phyloP scores from a whole-genome alignment of 2,329 filamentous ascomycete species.

The Penicillium sp. region DNA sequence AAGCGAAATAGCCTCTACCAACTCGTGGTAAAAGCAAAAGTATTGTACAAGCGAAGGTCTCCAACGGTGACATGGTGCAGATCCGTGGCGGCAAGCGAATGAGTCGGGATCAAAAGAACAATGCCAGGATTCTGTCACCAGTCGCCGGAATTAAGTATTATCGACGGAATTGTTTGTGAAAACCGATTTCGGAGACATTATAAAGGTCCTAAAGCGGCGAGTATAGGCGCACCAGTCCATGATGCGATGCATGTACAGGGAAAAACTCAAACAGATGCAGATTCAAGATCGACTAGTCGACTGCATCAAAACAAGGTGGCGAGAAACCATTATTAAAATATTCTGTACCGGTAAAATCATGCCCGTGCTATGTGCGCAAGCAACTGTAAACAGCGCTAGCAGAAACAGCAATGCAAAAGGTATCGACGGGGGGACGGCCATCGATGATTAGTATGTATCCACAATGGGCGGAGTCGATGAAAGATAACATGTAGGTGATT shows the following conservation, averaged over 20 bases:
- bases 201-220: conserved; percentile 12
- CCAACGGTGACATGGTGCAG: conserved; percentile 19
- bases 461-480: conserved; percentile 11
- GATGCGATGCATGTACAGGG: conserved; percentile 37
- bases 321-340: conserved; percentile 23
- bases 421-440: conserved; percentile 16
- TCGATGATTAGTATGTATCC: conserved; percentile 14
- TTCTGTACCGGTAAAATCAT: conserved; percentile 34
- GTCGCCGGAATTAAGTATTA: conserved; percentile 39
- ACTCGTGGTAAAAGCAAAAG: conserved; percentile 15
- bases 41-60: conserved; percentile 38
- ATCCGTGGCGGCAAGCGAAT: conserved; percentile 6
- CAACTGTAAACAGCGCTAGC: conserved; percentile 11
- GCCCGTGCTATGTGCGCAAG: conserved; percentile 19
- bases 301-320: conserved; percentile 11
- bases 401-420: conserved; percentile 18
- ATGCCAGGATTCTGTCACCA: conserved; percentile 15
- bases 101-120: conserved; percentile 5
- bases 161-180: conserved; percentile 26
- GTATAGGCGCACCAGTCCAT: conserved; percentile 18
- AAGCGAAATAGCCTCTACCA: conserved; percentile 21
- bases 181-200: conserved; percentile 8
- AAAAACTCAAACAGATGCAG: conserved; percentile 18
- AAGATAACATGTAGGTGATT: conserved; percentile 12
- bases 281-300: conserved; percentile 4